A percentile compares a stretch with the other conserved stretches of the same genome.
Evolutionary conservation across 2,329 filamentous ascomycete species (phyloP).

Genomic region (Uncinocarpus reesii): DNA sequence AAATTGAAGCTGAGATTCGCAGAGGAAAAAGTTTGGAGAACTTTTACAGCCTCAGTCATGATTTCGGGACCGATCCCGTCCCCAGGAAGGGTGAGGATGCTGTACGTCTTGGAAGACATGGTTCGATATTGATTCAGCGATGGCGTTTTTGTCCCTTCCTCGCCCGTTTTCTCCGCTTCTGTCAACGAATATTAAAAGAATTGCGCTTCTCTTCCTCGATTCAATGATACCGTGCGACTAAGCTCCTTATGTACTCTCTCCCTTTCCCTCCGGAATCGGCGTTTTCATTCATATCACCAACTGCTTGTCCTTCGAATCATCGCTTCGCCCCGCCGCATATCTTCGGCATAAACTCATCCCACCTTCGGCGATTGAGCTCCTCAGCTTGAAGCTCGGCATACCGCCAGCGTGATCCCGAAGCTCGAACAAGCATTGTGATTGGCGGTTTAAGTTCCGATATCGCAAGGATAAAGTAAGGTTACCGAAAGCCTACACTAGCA

Average conservation of each 20-base stretch:
- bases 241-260: background rate
- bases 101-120: conserved; percentile 39
- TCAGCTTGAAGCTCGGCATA: background rate
- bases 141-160: background rate
- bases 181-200: background rate
- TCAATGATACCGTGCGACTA: no score
- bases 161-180: no score
- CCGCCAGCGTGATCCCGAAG: background rate
- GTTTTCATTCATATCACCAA: background rate
- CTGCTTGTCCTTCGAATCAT: background rate
- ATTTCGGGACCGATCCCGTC: conserved; percentile 77
- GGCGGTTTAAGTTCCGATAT: conserved; percentile 1
- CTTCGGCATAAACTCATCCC: background rate
- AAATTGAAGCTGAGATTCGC: conserved; percentile 66
- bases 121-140: background rate
- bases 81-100: conserved; percentile 64
- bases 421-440: background rate
- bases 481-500: no score
- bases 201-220: no score
- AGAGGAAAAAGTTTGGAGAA: conserved; percentile 63
- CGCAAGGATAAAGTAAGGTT: background rate
- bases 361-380: conserved; percentile 1
- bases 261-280: background rate
- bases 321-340: conserved; percentile 6
- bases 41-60: conserved; percentile 40